Evolutionary conservation across 352 stramenopile genomes (phyloP), one percentile per base, ranked within the genome.

Genomic region (Peronospora destructor): DNA sequence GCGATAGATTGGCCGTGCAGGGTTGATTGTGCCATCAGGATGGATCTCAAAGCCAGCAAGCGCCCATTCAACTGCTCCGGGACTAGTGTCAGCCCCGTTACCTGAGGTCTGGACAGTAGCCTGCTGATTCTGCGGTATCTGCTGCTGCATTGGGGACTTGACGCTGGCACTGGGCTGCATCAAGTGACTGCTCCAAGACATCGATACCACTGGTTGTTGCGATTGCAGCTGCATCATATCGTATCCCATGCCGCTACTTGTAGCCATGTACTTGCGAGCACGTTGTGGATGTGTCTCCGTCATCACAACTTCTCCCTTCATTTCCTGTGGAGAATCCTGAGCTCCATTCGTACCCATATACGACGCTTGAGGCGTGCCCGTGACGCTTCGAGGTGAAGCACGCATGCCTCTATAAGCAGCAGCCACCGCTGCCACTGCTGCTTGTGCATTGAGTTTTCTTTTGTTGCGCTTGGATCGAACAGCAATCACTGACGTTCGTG

Each of bases 381-480:
- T 50, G 23, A 82, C 64, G 17, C 65, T 79, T 13, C 63, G 57
- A 3, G 68, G 68, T 1, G 68, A 78, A 34, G 66, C 60, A 16
- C 68, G 56, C 28, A 66, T 68, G 0, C 29, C 45, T 10, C 48
- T 47, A 6, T 43, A 59, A 33, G 45, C 35, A 17, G 51, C 50
- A 19, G 23, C 38, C 14, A 40, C 45, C 5, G 48, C 45, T 19
- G 53, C 53, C 0, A 43, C 48, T 6, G 36, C 61, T 21, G 21
- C 52, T 47, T 63, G 53, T 0, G 66, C 62, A 53, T 78, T 69
- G n/a, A 91, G 64, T 41, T 87, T 91, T 30, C 87, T 66, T 62
- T 97, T 96, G 64, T 97, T 98, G 14, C 92, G 85, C 73, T 98
- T 98, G 13, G 87, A 97, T 28, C 90, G 86, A 44, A 98, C 91